phyloP scores from a whole-genome alignment of 768 basidiomycete species.

The Boletus rex-veris region DNA sequence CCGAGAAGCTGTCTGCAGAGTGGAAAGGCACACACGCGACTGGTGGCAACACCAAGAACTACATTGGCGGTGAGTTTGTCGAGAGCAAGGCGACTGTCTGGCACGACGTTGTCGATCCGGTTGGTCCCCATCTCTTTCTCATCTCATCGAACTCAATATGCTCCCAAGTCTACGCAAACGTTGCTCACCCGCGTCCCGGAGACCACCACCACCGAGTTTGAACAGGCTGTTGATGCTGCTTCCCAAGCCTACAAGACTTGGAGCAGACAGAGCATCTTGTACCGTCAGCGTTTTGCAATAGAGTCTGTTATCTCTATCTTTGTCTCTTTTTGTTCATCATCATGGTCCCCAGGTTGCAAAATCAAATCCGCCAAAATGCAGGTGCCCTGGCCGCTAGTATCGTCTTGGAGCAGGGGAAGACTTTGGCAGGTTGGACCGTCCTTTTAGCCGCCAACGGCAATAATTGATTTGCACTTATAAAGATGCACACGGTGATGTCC shows the following conservation, averaged over 20 bases:
- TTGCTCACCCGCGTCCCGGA: slow-evolving; percentile 88
- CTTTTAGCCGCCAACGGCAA: background rate
- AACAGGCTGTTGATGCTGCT: slow-evolving; percentile 79
- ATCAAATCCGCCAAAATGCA: slow-evolving; percentile 78
- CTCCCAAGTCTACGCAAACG: slow-evolving; percentile 78
- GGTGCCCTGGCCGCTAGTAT: slow-evolving; percentile 87
- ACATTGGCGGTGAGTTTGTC: slow-evolving; percentile 85
- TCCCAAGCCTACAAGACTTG: slow-evolving; percentile 84
- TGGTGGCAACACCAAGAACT: slow-evolving; percentile 89
- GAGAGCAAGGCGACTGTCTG: slow-evolving; percentile 76
- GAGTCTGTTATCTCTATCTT: slow-evolving; percentile 57
- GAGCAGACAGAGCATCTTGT: slow-evolving; percentile 81
- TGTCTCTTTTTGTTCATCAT: slow-evolving; percentile 3
- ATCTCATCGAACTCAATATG: background rate
- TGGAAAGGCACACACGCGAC: slow-evolving; percentile 88
- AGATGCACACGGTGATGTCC: slow-evolving; percentile 95
- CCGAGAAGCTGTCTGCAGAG: slow-evolving; percentile 63
- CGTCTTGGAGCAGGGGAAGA: slow-evolving; percentile 95
- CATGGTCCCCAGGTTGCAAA: slow-evolving; percentile 64
- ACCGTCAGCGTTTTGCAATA: slow-evolving; percentile 82
- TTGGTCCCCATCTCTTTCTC: slow-evolving; percentile 37
- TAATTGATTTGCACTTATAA: background rate
- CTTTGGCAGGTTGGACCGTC: slow-evolving; percentile 60
- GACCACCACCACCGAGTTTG: slow-evolving; percentile 77
- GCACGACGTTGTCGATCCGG: slow-evolving; percentile 89